phyloP scores from a whole-genome alignment of 2,329 filamentous ascomycete genomes.

The Claviceps digitariae region DNA sequence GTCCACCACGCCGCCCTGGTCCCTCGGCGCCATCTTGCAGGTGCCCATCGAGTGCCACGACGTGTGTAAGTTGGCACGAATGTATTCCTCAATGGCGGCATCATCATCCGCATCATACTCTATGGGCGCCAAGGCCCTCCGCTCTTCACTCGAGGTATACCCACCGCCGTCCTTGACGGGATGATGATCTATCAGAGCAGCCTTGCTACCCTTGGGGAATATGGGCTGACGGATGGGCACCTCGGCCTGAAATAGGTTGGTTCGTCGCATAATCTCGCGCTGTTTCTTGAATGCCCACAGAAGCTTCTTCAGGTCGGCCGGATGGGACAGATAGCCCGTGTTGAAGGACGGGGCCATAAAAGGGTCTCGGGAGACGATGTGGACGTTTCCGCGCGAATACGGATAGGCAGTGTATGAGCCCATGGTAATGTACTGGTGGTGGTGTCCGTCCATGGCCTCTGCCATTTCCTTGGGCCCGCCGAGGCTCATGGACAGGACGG shows the following conservation, averaged over 20 bases:
- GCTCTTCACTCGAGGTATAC: constrained; percentile 15
- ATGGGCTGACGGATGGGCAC: constrained; percentile 25
- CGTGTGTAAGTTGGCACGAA: constrained; percentile 24
- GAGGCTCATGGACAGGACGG: constrained; percentile 16
- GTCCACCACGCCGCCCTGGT: constrained; percentile 32
- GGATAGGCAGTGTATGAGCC: constrained; percentile 44
- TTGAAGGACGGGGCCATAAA: constrained; percentile 39
- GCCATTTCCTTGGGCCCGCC: constrained; percentile 1
- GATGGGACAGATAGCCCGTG: constrained; percentile 32
- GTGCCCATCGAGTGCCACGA: constrained; percentile 37
- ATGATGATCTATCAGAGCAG: constrained; percentile 16
- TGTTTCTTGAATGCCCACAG: constrained; percentile 51
- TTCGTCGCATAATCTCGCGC: constrained; percentile 45
- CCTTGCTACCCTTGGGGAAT: constrained; percentile 27
- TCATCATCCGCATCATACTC: constrained; percentile 35
- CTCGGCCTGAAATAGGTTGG: constrained; percentile 36
- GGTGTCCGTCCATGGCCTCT: background rate
- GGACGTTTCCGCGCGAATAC: constrained; percentile 45
- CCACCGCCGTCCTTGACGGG: constrained; percentile 7
- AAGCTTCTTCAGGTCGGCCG: constrained; percentile 41
- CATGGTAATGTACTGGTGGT: constrained; percentile 35
- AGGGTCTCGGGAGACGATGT: constrained; percentile 35
- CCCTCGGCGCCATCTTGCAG: constrained; percentile 33
- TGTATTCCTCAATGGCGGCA: constrained; percentile 28
- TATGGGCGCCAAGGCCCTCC: constrained; percentile 16